phyloP scores from a whole-genome alignment of 768 basidiomycete species.

The Lepiota brunneoincarnata region DNA sequence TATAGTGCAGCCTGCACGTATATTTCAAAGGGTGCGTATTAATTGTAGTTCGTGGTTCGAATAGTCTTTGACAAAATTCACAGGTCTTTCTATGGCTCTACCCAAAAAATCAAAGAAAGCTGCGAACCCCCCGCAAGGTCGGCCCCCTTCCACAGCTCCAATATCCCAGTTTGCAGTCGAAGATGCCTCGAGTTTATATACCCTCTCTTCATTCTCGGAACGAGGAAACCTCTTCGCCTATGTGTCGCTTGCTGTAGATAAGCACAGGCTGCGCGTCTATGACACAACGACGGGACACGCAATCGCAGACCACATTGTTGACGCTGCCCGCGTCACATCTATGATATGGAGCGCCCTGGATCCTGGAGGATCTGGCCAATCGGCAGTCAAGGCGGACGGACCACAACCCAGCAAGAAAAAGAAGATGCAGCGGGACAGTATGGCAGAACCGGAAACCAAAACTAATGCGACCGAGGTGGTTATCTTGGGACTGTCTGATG shows the following conservation, averaged over 20 bases:
- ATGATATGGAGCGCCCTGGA: constrained; percentile 49
- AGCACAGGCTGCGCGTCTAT: constrained; percentile 67
- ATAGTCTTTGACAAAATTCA: neutral
- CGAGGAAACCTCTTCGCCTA: constrained; percentile 55
- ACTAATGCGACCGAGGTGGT: constrained; percentile 39
- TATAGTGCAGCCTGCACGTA: neutral
- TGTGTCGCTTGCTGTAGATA: constrained; percentile 66
- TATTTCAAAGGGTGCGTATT: constrained; percentile 2
- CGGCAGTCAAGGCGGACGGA: constrained; percentile 16
- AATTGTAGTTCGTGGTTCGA: neutral
- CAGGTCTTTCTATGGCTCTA: constrained; percentile 34
- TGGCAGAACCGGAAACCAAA: constrained; percentile 20
- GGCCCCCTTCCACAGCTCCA: constrained; percentile 50
- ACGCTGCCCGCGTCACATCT: constrained; percentile 52
- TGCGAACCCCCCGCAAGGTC: constrained; percentile 49
- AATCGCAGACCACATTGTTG: constrained; percentile 55
- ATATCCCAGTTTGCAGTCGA: constrained; percentile 56
- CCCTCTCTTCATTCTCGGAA: constrained; percentile 59
- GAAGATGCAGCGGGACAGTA: constrained; percentile 44
- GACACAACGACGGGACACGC: constrained; percentile 53
- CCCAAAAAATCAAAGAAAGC: constrained; percentile 52
- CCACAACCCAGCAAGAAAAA: constrained; percentile 50
- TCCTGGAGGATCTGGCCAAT: constrained; percentile 17
- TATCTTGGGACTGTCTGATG: constrained; percentile 59
- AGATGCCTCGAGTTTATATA: constrained; percentile 38